Evolutionary conservation across 2,329 filamentous ascomycete genomes (phyloP).

Genomic region (Colletotrichum brevisporum): DNA sequence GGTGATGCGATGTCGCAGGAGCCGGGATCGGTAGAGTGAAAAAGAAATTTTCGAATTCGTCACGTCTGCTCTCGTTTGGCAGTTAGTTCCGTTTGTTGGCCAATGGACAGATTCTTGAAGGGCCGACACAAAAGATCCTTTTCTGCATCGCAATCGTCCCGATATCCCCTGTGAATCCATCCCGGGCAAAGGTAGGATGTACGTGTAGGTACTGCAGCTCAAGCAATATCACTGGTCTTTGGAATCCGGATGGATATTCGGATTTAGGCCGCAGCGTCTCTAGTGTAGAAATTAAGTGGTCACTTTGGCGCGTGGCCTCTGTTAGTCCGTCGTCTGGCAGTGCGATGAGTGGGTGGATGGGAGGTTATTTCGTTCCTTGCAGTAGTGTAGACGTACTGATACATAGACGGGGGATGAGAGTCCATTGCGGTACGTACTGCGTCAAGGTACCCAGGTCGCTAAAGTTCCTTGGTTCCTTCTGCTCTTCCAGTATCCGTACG

Average conservation of each 20-base stretch:
- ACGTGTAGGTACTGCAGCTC: no score
- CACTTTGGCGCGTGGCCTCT: slow-evolving; percentile 26
- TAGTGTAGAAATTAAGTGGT: slow-evolving; percentile 16
- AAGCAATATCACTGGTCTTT: no score
- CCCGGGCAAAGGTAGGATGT: no score
- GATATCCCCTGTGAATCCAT: neutral
- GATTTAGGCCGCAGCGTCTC: slow-evolving; percentile 17
- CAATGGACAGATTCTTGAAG: slow-evolving; percentile 18
- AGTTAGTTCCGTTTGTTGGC: slow-evolving; percentile 22
- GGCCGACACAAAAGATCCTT: slow-evolving; percentile 38
- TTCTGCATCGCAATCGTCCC: slow-evolving; percentile 15
- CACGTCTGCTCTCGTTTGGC: slow-evolving; percentile 24
- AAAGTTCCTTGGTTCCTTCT: no score
- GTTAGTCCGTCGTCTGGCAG: slow-evolving; percentile 18
- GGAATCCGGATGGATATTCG: no score
- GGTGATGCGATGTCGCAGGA: slow-evolving; percentile 2
- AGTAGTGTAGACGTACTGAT: slow-evolving; percentile 12
- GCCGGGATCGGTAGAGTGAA: neutral
- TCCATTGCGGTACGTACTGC: neutral
- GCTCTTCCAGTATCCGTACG: no score
- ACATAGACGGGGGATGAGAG: slow-evolving; percentile 11
- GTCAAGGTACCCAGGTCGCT: no score
- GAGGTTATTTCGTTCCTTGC: slow-evolving; percentile 30
- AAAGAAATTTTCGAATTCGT: neutral
- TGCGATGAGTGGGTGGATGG: slow-evolving; percentile 17